Evolutionary conservation across 1,284 basidiomycete species (phyloP).

Genomic region (Caloboletus firmus): DNA sequence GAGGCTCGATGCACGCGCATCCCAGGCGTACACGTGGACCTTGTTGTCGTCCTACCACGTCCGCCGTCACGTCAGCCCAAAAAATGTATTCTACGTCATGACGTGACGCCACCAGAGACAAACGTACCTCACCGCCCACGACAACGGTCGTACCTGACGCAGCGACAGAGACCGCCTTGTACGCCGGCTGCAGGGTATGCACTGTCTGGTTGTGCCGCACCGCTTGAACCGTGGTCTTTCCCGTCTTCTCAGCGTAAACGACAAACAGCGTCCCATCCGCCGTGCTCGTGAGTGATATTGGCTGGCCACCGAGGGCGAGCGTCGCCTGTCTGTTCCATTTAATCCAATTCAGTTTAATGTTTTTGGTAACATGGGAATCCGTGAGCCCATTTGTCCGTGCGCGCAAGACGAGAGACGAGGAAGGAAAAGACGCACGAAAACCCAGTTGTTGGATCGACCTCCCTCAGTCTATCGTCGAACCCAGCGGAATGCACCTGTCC

Average conservation of each 20-base stretch:
- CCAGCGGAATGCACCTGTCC: constrained; percentile 69
- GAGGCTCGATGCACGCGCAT: constrained; percentile 53
- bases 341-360: neutral
- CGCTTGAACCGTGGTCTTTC: constrained; percentile 63
- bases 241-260: constrained; percentile 51
- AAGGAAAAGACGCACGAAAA: constrained; percentile 53
- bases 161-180: constrained; percentile 58
- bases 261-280: constrained; percentile 67
- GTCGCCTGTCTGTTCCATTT: constrained; percentile 44
- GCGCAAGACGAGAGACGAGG: neutral
- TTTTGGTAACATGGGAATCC: neutral
- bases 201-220: constrained; percentile 67
- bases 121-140: constrained; percentile 70
- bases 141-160: constrained; percentile 50
- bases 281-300: constrained; percentile 64
- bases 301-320: constrained; percentile 61
- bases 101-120: neutral
- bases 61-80: neutral
- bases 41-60: constrained; percentile 60
- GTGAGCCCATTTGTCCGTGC: neutral
- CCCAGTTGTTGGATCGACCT: constrained; percentile 50
- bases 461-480: constrained; percentile 78
- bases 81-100: neutral
- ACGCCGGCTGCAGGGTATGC: constrained; percentile 53
- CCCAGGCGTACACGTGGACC: constrained; percentile 71